A percentile compares a stretch with the other conserved stretches of the same genome.
Evolutionary conservation across 2,329 filamentous ascomycete species (phyloP).

Genomic region (Alternaria hordeiaustralica): DNA sequence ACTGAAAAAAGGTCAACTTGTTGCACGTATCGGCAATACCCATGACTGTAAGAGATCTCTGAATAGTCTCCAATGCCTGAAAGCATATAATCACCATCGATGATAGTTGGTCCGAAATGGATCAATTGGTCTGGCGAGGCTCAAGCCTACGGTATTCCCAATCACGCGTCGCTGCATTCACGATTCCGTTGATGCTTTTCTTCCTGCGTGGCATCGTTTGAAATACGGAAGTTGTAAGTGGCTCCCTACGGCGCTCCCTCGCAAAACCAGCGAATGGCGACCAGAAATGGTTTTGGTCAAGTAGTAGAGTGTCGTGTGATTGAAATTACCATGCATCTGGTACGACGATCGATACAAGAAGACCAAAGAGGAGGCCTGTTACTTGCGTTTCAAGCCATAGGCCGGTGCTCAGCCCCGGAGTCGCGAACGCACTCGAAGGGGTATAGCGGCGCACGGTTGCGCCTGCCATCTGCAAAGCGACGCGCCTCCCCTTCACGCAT

Average conservation of each 20-base stretch:
- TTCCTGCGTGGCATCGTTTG: background rate
- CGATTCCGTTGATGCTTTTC: background rate
- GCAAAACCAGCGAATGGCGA: background rate
- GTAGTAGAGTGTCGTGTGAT: background rate
- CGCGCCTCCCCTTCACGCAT: conserved; percentile 44
- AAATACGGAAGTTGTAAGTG: background rate
- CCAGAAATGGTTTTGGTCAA: background rate
- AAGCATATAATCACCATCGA: background rate
- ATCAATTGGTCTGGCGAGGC: background rate
- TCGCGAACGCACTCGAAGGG: conserved; percentile 1
- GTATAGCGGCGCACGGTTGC: conserved; percentile 28
- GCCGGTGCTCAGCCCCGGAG: background rate
- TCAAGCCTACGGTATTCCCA: background rate
- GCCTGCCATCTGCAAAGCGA: conserved; percentile 32
- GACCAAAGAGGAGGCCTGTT: background rate
- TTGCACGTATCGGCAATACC: background rate
- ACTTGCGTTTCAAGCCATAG: background rate
- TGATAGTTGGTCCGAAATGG: background rate
- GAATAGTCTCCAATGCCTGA: background rate
- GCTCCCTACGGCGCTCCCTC: background rate
- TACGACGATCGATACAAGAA: background rate
- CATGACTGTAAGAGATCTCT: background rate
- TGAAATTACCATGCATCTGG: background rate
- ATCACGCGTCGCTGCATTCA: background rate
- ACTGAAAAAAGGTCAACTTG: background rate